phyloP scores from a whole-genome alignment of 2,329 filamentous ascomycete species.

The Talaromyces verruculosus region DNA sequence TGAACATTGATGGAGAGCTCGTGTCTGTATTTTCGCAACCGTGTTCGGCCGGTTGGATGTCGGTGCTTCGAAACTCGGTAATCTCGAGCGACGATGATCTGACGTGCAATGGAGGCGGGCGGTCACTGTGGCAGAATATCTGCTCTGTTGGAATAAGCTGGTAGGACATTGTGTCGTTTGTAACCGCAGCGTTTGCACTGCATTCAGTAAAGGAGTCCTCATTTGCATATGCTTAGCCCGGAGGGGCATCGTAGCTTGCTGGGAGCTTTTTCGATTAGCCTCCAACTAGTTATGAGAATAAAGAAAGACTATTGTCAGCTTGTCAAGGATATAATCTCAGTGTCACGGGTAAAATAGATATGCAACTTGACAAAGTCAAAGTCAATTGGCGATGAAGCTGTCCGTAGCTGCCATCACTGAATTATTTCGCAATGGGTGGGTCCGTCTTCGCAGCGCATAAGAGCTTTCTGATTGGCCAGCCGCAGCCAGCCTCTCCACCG shows the following conservation, averaged over 20 bases:
- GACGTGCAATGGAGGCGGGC: not conserved
- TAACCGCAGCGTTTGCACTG: constrained; percentile 1
- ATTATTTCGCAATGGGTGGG: not conserved
- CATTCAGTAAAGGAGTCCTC: constrained; percentile 5
- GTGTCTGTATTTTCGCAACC: not conserved
- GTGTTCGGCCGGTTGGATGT: not conserved
- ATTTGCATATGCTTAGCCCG: not conserved
- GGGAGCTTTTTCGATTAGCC: not conserved
- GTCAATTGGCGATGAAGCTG: not conserved
- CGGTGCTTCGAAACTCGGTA: not conserved
- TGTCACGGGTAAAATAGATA: not conserved
- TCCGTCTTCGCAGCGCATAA: not conserved
- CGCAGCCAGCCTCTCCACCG: not conserved
- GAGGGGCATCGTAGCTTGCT: constrained; percentile 5
- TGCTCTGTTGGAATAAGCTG: not conserved
- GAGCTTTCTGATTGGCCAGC: not conserved
- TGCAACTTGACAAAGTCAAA: not conserved
- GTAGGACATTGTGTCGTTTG: not conserved
- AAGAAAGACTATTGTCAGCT: not conserved
- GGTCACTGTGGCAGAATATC: not conserved
- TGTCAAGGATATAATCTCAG: not conserved
- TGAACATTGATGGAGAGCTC: not conserved
- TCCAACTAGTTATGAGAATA: not conserved
- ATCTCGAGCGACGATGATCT: not conserved
- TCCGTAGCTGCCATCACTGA: not conserved